A percentile compares a stretch with the other conserved stretches of the same genome.
Conservation (phyloP, 345 rosid genomes). For the thale cress (Arabidopsis thaliana) region TAIR10.1 NC_003076.8:23032501-23033000, state of each 20-base stretch:
- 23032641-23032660: constrained; percentile 74
- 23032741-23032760: constrained; percentile 70
- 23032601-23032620: constrained; percentile 48
- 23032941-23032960: constrained; percentile 71
- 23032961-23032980: constrained; percentile 69
- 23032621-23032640: constrained; percentile 68
- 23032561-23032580: not conserved
- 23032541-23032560: constrained; percentile 3
- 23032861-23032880: not conserved
- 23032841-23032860: constrained; percentile 10
- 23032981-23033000: constrained; percentile 92
- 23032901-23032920: constrained; percentile 51
- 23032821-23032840: not conserved
- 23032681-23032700: not conserved
- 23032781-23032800: constrained; percentile 71
- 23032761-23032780: constrained; percentile 81
- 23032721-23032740: not conserved
- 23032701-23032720: not conserved
- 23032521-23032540: constrained; percentile 46
- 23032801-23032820: not conserved
- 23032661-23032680: constrained; percentile 50
- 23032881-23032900: constrained; percentile 9
- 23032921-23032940: constrained; percentile 86
- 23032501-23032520: constrained; percentile 15
- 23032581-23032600: constrained; percentile 1